Percentiles rank a stretch among this genome's conserved stretches.
Evolutionary conservation across 2,329 filamentous ascomycete species (phyloP).

Genomic region (Basipetospora chlamydospora): DNA sequence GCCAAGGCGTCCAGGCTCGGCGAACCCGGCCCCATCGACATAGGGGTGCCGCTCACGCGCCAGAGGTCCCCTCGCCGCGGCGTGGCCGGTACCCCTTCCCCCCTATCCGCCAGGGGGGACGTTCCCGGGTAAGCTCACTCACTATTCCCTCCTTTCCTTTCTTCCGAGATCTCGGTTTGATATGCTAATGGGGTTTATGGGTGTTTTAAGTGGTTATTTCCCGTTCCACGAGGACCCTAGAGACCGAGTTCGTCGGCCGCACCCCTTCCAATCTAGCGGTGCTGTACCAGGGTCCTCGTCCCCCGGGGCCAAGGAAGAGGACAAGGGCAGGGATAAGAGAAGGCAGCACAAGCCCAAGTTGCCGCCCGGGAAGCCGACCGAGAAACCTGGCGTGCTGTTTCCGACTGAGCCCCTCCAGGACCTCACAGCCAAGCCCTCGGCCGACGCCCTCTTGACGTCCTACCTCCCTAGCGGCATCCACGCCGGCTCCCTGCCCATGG

Average conservation of each 20-base stretch:
- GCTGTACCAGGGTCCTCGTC: background rate
- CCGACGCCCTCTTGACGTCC: conserved; percentile 21
- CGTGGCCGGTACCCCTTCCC: conserved; percentile 28
- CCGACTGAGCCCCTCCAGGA: too few species aligned
- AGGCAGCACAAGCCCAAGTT: background rate
- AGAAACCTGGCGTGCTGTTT: too few species aligned
- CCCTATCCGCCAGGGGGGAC: conserved; percentile 43
- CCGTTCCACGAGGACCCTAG: conserved; percentile 42
- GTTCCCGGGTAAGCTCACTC: conserved; percentile 34
- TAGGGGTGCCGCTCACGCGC: conserved; percentile 25
- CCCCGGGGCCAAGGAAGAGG: background rate
- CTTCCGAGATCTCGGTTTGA: too few species aligned
- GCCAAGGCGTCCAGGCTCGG: background rate
- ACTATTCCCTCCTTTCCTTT: conserved; percentile 9
- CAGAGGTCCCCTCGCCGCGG: conserved; percentile 22
- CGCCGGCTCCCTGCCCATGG: conserved; percentile 34
- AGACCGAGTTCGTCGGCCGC: conserved; percentile 29
- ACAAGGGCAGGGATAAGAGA: too few species aligned
- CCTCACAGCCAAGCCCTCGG: background rate
- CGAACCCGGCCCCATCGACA: conserved; percentile 31
- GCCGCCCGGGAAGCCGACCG: background rate
- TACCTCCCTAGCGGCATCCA: conserved; percentile 36
- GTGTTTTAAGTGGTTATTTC: conserved; percentile 49
- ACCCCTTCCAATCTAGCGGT: conserved; percentile 29
- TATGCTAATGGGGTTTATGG: too few species aligned